Percentiles rank a stretch among this genome's conserved stretches.
These are phyloP conservation scores for Phytopythium montanum DNA, from an alignment of 352 stramenopile genomes.

Conservation along the genomic window DNA sequence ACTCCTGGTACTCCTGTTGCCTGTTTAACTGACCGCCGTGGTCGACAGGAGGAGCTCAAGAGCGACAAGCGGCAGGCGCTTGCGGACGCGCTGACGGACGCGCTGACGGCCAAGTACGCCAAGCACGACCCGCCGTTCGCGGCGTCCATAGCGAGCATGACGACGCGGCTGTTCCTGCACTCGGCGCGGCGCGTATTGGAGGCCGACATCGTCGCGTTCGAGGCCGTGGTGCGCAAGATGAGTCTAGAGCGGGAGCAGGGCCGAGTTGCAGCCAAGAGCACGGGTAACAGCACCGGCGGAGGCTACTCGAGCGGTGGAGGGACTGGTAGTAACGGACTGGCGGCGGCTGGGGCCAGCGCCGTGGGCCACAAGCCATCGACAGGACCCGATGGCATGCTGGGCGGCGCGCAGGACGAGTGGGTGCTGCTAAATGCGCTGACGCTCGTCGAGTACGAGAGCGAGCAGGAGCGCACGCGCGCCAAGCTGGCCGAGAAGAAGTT, in stretches of 20 bases:
- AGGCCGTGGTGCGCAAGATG: constrained; percentile 65
- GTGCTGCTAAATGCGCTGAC: constrained; percentile 70
- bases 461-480: constrained; percentile 38
- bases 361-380: constrained; percentile 5
- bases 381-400: constrained; percentile 13
- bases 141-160: constrained; percentile 51
- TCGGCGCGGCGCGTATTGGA: constrained; percentile 49
- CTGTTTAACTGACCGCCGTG: not conserved
- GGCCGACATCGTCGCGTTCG: constrained; percentile 54
- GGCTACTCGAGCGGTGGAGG: not conserved
- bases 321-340: constrained; percentile 7
- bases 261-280: not conserved
- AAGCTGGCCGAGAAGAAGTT: constrained; percentile 47
- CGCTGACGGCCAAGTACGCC: constrained; percentile 54
- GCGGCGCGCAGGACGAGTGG: constrained; percentile 63
- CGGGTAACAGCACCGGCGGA: not conserved
- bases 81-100: constrained; percentile 43
- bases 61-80: constrained; percentile 61
- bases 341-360: constrained; percentile 4
- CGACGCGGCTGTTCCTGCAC: constrained; percentile 46
- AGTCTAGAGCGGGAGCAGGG: constrained; percentile 39
- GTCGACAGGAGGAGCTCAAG: constrained; percentile 44
- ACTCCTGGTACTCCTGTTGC: not conserved
- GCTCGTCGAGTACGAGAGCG: constrained; percentile 67
- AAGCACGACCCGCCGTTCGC: constrained; percentile 49